Evolutionary conservation across 2,329 filamentous ascomycete genomes (phyloP).

Genomic region (Aspergillus sp.): DNA sequence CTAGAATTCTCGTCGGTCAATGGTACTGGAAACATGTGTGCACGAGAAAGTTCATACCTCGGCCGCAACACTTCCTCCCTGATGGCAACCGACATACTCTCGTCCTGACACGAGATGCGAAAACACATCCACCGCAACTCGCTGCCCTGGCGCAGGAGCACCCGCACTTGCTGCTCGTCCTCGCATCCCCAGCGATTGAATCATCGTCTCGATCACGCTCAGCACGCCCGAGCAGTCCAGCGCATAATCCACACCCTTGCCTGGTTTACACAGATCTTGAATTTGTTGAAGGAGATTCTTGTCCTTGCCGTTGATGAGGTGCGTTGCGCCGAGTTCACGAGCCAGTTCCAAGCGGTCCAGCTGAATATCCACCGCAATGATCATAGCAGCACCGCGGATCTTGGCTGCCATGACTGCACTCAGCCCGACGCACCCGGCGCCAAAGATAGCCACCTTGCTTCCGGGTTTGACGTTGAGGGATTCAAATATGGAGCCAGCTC

Average conservation of each 20-base stretch:
- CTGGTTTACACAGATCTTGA: constrained; percentile 1
- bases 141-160: constrained; percentile 9
- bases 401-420: constrained; percentile 28
- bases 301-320: constrained; percentile 12
- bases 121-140: constrained; percentile 11
- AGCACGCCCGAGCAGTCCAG: constrained; percentile 16
- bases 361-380: constrained; percentile 22
- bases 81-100: constrained; percentile 15
- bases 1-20: constrained; percentile 1
- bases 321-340: constrained; percentile 20
- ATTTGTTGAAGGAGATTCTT: constrained; percentile 6
- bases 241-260: constrained; percentile 10
- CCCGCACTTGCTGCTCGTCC: constrained; percentile 15
- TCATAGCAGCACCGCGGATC: constrained; percentile 10
- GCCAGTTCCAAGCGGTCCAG: constrained; percentile 15
- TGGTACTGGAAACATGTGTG: neutral
- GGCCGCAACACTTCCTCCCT: constrained; percentile 13
- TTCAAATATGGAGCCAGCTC: constrained; percentile 21
- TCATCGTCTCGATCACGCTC: constrained; percentile 11
- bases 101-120: constrained; percentile 12
- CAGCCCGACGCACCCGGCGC: constrained; percentile 27
- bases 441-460: constrained; percentile 22
- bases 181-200: constrained; percentile 13
- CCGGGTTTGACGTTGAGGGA: constrained; percentile 11
- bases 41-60: constrained; percentile 8